These are phyloP conservation scores for Blastocystis sp. DNA, from an alignment of 352 stramenopile species.

Conservation along the genomic window DNA sequence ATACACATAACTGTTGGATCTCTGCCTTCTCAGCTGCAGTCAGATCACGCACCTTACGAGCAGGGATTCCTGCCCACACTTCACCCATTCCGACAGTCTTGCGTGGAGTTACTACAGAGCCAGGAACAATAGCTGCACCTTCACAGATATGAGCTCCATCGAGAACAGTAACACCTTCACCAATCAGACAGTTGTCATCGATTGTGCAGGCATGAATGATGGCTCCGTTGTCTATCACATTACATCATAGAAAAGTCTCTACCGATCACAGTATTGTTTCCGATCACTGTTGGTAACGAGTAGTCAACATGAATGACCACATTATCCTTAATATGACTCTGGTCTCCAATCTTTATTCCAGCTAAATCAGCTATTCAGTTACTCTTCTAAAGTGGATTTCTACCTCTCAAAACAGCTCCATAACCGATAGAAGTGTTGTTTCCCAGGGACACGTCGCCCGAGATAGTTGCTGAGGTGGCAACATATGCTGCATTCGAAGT, in stretches of 20 bases:
- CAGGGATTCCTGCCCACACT: constrained; percentile 48
- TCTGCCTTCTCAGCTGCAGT: constrained; percentile 49
- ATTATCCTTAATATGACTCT: constrained; percentile 57
- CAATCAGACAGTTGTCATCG: constrained; percentile 61
- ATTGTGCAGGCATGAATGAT: constrained; percentile 61
- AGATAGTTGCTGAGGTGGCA: constrained; percentile 39
- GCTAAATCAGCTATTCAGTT: constrained; percentile 46
- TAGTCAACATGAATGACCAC: constrained; percentile 55
- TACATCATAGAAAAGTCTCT: not conserved
- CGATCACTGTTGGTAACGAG: constrained; percentile 36
- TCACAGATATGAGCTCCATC: constrained; percentile 49
- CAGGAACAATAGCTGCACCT: constrained; percentile 40
- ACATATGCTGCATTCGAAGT: not conserved
- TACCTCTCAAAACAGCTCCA: constrained; percentile 43
- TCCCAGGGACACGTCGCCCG: constrained; percentile 40
- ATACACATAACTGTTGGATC: constrained; percentile 40
- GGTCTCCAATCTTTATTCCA: constrained; percentile 53
- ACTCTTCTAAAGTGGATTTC: not conserved
- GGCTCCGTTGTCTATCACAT: constrained; percentile 7
- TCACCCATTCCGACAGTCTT: constrained; percentile 56
- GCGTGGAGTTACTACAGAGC: constrained; percentile 52
- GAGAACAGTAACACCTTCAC: constrained; percentile 53
- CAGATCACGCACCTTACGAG: constrained; percentile 48
- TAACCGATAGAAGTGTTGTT: constrained; percentile 45
- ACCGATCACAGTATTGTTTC: constrained; percentile 55